A percentile compares a stretch with the other conserved stretches of the same genome.
These are phyloP conservation scores for Bassia scoparia DNA, from an alignment of 148 eudicot genomes.

Conservation along the genomic window DNA sequence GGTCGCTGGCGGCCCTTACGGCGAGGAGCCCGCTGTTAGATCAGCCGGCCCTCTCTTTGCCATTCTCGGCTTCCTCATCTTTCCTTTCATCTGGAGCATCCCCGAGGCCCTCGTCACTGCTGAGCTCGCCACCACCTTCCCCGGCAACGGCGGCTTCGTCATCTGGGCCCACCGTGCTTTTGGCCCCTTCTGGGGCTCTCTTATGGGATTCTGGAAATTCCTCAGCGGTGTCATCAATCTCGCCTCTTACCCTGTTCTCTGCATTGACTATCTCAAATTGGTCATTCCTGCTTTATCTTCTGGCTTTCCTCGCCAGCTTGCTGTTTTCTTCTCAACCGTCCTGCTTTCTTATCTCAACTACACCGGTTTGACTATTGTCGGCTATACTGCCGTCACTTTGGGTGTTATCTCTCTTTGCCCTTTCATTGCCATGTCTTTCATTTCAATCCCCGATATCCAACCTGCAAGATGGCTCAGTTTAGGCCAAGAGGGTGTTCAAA, in stretches of 20 bases:
- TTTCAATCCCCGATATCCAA: conserved; percentile 27
- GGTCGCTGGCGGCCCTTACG: conserved; percentile 42
- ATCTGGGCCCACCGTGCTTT: conserved; percentile 41
- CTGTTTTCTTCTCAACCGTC: conserved; percentile 23
- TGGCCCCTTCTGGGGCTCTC: conserved; percentile 43
- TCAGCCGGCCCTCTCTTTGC: conserved; percentile 35
- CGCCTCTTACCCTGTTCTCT: conserved; percentile 40
- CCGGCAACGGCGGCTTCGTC: conserved; percentile 44
- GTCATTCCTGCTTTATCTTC: conserved; percentile 33
- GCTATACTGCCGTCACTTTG: conserved; percentile 33
- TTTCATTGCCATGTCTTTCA: conserved; percentile 29
- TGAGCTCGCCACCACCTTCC: conserved; percentile 45
- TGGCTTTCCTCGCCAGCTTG: conserved; percentile 25
- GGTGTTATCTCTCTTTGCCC: conserved; percentile 34
- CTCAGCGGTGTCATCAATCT: conserved; percentile 39
- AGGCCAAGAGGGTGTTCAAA: conserved; percentile 26
- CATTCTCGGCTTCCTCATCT: conserved; percentile 34
- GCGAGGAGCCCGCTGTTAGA: conserved; percentile 36
- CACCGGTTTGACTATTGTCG: conserved; percentile 36
- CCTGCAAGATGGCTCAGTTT: conserved; percentile 35
- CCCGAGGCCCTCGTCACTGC: conserved; percentile 44
- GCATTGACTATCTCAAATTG: conserved; percentile 39
- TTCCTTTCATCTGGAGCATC: conserved; percentile 42
- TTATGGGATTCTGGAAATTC: conserved; percentile 43
- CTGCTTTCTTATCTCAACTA: conserved; percentile 34